Base-by-base conservation (phyloP, 2,329 filamentous ascomycete species). In the Colletotrichum plurivorum region DNA sequence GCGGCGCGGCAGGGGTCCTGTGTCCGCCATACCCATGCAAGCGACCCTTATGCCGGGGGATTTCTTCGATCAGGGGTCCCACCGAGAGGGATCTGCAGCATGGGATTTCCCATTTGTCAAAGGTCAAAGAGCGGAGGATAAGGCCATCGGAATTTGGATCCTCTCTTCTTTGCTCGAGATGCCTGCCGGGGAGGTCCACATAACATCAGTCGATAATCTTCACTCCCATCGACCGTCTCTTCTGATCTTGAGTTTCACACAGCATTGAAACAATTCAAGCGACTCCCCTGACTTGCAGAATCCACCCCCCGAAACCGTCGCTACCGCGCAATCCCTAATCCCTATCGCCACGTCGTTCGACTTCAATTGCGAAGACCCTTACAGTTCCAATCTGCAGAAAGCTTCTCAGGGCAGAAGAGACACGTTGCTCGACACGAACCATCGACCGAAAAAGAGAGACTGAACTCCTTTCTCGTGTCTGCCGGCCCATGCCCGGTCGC, bases 171-270 rank as follows among this genome's bases (percentile, higher is more conserved):
- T 31, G 27, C 27, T 31, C 27, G 27, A 39, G 52, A 12, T 61
- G 53, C 46, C 49, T 64, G 46, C 39, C 20, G 46, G n/a, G 7
- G 51, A 58, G 43, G 27, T 55, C 48, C 66, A 65, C 66, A 58
- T 45, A 49, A 49, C 48, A 69, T 69, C 66, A 55, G 66, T 49
- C 66, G 66, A 69, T 65, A 43, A 57, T 57, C 20, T 16, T 18
- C 59, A 53, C 46, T 36, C 22, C 27, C 46, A 51, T 62, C 54
- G 49, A 56, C 45, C 45, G 46, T 67, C 53, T 59, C 8, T 55
- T 49, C 55, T 65, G 61, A 55, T 54, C 55, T 65, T 18, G 48
- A 46, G 66, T 55, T 45, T 59, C 41, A 46, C 39, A 27, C 46
- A 16, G 36, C 27, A 31, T 31, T 69, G 61, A 69, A 69, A 69